Percentiles rank a stretch among this genome's conserved stretches.
phyloP scores from a whole-genome alignment of 257 asterid genomes.

The Gentiana dahurica region DNA sequence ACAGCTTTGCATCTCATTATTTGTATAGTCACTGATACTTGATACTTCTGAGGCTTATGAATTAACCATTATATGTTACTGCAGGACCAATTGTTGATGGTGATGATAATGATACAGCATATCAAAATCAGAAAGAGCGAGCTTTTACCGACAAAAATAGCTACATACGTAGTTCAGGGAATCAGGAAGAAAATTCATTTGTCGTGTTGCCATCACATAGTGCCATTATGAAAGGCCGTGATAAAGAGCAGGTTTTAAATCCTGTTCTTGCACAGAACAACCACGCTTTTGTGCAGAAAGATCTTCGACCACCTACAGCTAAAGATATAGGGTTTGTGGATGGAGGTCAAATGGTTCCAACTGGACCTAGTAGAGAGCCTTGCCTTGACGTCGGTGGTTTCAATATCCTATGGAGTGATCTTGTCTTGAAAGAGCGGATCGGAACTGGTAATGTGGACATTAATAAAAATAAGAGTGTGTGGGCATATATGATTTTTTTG shows the following conservation, averaged over 20 bases:
- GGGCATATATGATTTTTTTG: neutral
- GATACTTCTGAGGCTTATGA: too few relatives aligned
- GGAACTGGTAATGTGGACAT: constrained; percentile 70
- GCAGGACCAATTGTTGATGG: constrained; percentile 38
- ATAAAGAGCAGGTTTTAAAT: constrained; percentile 32
- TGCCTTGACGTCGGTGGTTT: constrained; percentile 63
- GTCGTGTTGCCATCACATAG: constrained; percentile 31
- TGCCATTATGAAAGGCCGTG: constrained; percentile 50
- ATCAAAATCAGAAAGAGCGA: constrained; percentile 35
- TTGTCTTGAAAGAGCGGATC: constrained; percentile 68
- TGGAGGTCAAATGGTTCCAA: constrained; percentile 34
- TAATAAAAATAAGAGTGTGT: constrained; percentile 4
- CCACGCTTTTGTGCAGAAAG: constrained; percentile 31
- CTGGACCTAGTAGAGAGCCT: constrained; percentile 34
- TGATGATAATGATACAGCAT: constrained; percentile 18
- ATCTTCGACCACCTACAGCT: constrained; percentile 30
- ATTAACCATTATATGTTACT: neutral
- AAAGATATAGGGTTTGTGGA: constrained; percentile 35
- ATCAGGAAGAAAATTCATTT: constrained; percentile 31
- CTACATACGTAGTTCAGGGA: constrained; percentile 20
- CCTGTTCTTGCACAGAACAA: constrained; percentile 27
- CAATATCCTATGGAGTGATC: constrained; percentile 84
- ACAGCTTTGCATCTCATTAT: too few relatives aligned
- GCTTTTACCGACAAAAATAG: constrained; percentile 22
- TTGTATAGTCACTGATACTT: too few relatives aligned